A percentile compares a stretch with the other conserved stretches of the same genome.
Evolutionary conservation across 2,329 filamentous ascomycete species (phyloP).

Genomic region (Neoarthrinium moseri): DNA sequence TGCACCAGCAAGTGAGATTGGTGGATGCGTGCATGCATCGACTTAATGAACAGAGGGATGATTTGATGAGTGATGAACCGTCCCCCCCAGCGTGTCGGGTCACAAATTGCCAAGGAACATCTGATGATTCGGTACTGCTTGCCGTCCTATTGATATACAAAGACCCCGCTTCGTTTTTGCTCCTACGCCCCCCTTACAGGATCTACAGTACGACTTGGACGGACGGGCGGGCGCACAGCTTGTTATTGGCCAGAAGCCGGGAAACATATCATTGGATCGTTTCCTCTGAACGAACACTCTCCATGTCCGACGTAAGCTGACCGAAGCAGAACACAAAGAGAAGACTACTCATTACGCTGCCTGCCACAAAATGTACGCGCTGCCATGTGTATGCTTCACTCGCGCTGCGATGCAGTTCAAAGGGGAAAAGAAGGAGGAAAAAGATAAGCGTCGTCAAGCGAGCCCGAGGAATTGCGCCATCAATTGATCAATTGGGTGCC

Average conservation of each 20-base stretch:
- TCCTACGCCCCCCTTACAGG: too few species aligned
- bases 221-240: too few species aligned
- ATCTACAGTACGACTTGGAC: too few species aligned
- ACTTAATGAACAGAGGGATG: too few species aligned
- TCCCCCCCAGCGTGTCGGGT: slow-evolving; percentile 1
- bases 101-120: too few species aligned
- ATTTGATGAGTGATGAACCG: background rate
- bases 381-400: too few species aligned
- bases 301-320: background rate
- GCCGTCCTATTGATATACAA: too few species aligned
- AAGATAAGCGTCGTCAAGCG: background rate
- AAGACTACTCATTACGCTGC: background rate
- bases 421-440: background rate
- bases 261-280: too few species aligned
- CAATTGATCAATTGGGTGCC: background rate
- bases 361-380: background rate
- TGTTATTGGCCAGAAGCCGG: too few species aligned
- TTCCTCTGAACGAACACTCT: too few species aligned
- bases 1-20: background rate
- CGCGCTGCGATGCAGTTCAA: background rate
- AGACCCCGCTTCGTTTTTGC: too few species aligned
- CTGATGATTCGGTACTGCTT: too few species aligned
- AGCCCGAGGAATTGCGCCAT: background rate
- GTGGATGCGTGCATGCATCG: slow-evolving; percentile 1
- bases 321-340: background rate